Percentiles rank a stretch among this genome's conserved stretches.
Evolutionary conservation across 2,329 filamentous ascomycete genomes (phyloP).

Genomic region (Setomelanomma holmii): DNA sequence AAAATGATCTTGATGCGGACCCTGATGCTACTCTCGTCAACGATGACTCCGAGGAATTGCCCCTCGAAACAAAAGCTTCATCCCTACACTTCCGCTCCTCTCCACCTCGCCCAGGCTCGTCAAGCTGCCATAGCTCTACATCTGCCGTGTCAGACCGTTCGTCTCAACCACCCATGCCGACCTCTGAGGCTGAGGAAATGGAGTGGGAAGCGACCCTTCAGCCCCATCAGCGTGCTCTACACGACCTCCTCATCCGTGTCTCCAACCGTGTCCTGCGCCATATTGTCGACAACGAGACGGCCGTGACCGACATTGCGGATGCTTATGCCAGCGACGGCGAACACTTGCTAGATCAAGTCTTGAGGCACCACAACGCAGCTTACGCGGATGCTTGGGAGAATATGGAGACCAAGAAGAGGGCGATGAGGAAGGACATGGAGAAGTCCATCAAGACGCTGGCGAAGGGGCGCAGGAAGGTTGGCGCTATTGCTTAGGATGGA

Average conservation of each 20-base stretch:
- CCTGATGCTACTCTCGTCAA: constrained; percentile 13
- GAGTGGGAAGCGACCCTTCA: constrained; percentile 49
- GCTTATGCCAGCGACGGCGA: constrained; percentile 54
- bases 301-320: constrained; percentile 52
- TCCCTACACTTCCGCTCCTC: constrained; percentile 30
- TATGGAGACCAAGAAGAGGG: constrained; percentile 31
- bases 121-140: constrained; percentile 38
- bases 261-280: constrained; percentile 54
- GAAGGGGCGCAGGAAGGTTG: constrained; percentile 13
- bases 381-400: constrained; percentile 36
- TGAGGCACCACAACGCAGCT: constrained; percentile 49
- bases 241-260: constrained; percentile 49
- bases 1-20: constrained; percentile 13
- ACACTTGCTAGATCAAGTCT: constrained; percentile 53
- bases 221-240: constrained; percentile 49
- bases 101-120: constrained; percentile 23
- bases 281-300: constrained; percentile 56
- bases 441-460: constrained; percentile 12
- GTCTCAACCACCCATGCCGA: constrained; percentile 23
- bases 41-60: constrained; percentile 3
- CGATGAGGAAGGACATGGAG: constrained; percentile 25
- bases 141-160: constrained; percentile 29
- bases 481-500: background rate
- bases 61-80: constrained; percentile 3
- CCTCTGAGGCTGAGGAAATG: constrained; percentile 38